Evolutionary conservation across 1,139 yeast species (phyloP).

Genomic region (Candida sanyaensis): DNA sequence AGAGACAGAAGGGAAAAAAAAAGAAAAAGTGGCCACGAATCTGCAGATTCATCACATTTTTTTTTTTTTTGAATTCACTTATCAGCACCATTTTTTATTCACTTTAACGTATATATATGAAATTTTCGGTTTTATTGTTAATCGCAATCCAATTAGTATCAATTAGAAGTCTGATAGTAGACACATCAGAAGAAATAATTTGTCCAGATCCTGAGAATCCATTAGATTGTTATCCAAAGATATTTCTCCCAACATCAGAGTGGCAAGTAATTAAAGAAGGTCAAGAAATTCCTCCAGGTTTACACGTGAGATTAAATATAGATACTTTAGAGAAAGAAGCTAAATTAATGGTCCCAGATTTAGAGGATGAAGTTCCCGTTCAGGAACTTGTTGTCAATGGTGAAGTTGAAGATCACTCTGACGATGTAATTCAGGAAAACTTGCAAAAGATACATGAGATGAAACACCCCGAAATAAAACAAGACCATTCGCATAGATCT

Average conservation of each 20-base stretch:
- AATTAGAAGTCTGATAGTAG: conserved; percentile 13
- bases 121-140: conserved; percentile 1
- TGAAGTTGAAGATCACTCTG: conserved; percentile 13
- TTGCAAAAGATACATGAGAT: conserved; percentile 7
- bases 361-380: conserved; percentile 10
- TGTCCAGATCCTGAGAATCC: conserved; percentile 33
- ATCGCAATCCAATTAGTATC: conserved; percentile 4
- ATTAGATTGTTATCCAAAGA: conserved; percentile 58
- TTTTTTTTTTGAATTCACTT: neutral
- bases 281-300: conserved; percentile 74
- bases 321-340: conserved; percentile 74
- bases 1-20: neutral
- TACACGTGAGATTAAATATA: conserved; percentile 70
- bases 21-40: conserved; percentile 1
- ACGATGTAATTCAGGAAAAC: conserved; percentile 10
- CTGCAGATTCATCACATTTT: neutral
- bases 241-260: conserved; percentile 60
- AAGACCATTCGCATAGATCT: conserved; percentile 8
- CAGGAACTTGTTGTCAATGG: conserved; percentile 19
- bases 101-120: neutral
- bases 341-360: conserved; percentile 43
- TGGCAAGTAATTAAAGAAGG: conserved; percentile 73
- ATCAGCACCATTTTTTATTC: neutral
- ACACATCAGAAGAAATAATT: conserved; percentile 17
- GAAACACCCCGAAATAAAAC: conserved; percentile 6